These are phyloP conservation scores for Penicillium roqueforti DNA, from an alignment of 495 filamentous ascomycete species.

Conservation along the genomic window DNA sequence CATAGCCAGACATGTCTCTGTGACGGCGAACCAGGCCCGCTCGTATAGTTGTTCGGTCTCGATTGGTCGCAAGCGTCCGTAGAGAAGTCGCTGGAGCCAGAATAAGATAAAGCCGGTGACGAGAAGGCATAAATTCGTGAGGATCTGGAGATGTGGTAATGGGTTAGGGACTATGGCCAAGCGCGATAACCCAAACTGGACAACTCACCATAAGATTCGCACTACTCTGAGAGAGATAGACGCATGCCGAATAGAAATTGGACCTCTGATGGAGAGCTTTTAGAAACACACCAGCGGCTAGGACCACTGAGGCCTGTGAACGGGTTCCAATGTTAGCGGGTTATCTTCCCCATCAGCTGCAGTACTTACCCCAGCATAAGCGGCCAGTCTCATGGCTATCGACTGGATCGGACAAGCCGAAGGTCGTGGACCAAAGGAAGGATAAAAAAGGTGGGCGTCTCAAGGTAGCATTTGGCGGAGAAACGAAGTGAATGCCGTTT, in stretches of 20 bases:
- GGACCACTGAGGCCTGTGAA: constrained; percentile 63
- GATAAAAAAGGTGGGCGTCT: constrained; percentile 8
- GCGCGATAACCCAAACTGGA: background rate
- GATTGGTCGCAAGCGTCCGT: constrained; percentile 84
- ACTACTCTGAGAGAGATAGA: constrained; percentile 93
- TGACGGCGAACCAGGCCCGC: constrained; percentile 94
- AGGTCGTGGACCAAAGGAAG: constrained; percentile 29
- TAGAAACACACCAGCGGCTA: constrained; percentile 76
- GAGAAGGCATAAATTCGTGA: constrained; percentile 83
- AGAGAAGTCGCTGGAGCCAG: constrained; percentile 84
- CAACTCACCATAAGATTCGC: constrained; percentile 79
- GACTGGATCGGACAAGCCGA: constrained; percentile 24
- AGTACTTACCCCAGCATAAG: constrained; percentile 47
- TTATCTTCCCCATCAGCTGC: background rate
- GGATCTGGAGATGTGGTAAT: constrained; percentile 53
- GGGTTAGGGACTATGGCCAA: background rate
- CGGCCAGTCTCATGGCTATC: constrained; percentile 49
- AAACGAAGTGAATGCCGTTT: constrained; percentile 1
- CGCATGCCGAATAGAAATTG: constrained; percentile 96
- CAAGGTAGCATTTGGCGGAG: constrained; percentile 21
- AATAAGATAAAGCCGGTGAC: constrained; percentile 71
- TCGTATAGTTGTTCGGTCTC: constrained; percentile 97
- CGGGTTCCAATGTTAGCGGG: constrained; percentile 17
- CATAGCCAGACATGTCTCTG: constrained; percentile 96
- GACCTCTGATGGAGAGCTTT: constrained; percentile 90